phyloP scores from a whole-genome alignment of 2,329 filamentous ascomycete species.

The Monilinia fructicola region DNA sequence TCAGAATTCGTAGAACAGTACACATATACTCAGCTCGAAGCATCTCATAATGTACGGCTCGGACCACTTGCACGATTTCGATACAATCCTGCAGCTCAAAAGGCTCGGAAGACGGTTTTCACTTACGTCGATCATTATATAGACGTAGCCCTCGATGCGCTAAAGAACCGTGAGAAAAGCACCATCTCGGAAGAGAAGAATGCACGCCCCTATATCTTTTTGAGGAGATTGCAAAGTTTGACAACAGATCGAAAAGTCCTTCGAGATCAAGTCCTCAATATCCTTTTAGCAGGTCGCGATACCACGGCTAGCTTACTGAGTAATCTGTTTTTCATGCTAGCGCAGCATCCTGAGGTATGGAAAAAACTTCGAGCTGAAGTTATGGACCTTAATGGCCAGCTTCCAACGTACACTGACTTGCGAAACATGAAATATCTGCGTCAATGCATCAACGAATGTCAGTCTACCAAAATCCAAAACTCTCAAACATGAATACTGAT shows the following conservation, averaged over 20 bases:
- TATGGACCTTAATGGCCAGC: conserved; percentile 37
- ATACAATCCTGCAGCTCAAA: neutral
- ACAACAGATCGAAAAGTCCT: conserved; percentile 45
- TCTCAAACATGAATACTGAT: neutral
- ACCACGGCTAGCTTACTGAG: conserved; percentile 44
- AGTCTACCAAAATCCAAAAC: conserved; percentile 26
- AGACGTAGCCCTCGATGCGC: conserved; percentile 12
- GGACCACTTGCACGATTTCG: conserved; percentile 10
- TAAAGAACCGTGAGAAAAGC: neutral
- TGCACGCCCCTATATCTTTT: conserved; percentile 44
- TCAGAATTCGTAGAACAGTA: conserved; percentile 16
- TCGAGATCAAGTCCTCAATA: conserved; percentile 38
- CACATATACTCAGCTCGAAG: conserved; percentile 6
- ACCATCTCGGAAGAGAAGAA: neutral
- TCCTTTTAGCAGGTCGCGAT: conserved; percentile 45
- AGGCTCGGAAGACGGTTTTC: neutral
- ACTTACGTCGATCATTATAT: conserved; percentile 17
- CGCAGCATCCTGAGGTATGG: conserved; percentile 37
- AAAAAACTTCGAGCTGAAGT: conserved; percentile 37
- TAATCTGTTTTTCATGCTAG: conserved; percentile 39
- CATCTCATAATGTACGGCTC: conserved; percentile 10
- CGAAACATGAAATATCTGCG: conserved; percentile 54
- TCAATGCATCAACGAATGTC: conserved; percentile 58
- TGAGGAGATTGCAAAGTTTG: conserved; percentile 48
- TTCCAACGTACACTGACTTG: conserved; percentile 50